A percentile compares a stretch with the other conserved stretches of the same genome.
phyloP scores from a whole-genome alignment of 306 rosid genomes.

The Begonia loranthoides region DNA sequence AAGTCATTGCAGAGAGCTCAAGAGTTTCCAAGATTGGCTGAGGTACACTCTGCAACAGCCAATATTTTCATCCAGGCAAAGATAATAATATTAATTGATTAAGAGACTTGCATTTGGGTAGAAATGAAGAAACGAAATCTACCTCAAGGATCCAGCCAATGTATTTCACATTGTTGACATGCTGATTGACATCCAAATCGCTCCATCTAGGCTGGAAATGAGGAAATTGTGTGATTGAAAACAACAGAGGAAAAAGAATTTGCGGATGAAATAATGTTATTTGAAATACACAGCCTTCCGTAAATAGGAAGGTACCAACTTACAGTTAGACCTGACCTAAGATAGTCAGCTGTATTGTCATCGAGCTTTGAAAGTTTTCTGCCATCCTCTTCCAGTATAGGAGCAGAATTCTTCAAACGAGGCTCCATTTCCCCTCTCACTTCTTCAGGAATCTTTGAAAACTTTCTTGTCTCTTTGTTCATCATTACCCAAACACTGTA shows the following conservation, averaged over 20 bases:
- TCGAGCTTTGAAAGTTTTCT: background rate
- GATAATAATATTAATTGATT: too few species aligned
- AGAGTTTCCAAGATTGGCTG: conserved; percentile 71
- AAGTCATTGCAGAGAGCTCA: conserved; percentile 49
- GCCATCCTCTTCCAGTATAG: background rate
- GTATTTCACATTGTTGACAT: background rate
- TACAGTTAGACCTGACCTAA: background rate
- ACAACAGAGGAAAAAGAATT: background rate
- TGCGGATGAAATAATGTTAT: background rate
- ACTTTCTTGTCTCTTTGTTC: conserved; percentile 1
- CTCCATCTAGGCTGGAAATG: background rate
- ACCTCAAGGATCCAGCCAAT: conserved; percentile 7
- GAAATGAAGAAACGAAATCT: background rate
- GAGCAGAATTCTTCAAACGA: background rate
- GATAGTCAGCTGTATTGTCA: background rate
- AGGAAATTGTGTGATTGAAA: background rate
- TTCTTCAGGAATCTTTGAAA: conserved; percentile 1
- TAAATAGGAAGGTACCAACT: background rate
- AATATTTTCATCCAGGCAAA: background rate
- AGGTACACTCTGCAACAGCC: conserved; percentile 60
- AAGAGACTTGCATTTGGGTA: too few species aligned
- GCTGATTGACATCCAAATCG: too few species aligned
- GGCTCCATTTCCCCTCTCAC: background rate
- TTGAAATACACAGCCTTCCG: background rate
- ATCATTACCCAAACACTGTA: background rate